phyloP scores from a whole-genome alignment of 352 stramenopile genomes.

The Globisporangium echinulatum region DNA sequence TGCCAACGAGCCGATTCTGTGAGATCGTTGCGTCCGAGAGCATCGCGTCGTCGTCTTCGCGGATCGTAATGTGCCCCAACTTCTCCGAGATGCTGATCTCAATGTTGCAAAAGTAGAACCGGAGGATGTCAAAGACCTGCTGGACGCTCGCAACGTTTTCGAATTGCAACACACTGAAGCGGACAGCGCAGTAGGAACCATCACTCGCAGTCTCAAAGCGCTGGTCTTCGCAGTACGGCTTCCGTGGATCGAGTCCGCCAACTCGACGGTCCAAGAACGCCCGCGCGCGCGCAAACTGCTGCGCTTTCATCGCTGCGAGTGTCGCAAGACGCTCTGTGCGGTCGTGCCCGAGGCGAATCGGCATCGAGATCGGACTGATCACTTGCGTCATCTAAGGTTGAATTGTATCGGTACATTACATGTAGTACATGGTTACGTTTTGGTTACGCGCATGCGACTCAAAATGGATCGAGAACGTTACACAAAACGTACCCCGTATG shows the following conservation, averaged over 20 bases:
- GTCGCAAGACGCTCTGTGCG: slow-evolving; percentile 2
- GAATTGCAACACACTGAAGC: slow-evolving; percentile 48
- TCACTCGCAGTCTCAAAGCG: slow-evolving; percentile 36
- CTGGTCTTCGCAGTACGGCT: slow-evolving; percentile 21
- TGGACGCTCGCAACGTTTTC: slow-evolving; percentile 26
- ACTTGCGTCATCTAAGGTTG: slow-evolving; percentile 9
- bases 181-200: slow-evolving; percentile 35
- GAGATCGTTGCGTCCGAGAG: slow-evolving; percentile 26
- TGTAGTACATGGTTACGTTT: not conserved
- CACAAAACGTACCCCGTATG: slow-evolving; percentile 13
- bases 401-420: not conserved
- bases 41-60: slow-evolving; percentile 50
- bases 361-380: slow-evolving; percentile 6
- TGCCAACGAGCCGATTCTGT: slow-evolving; percentile 43
- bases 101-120: slow-evolving; percentile 51
- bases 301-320: slow-evolving; percentile 17
- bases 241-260: slow-evolving; percentile 15
- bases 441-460: not conserved
- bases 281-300: slow-evolving; percentile 18
- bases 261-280: slow-evolving; percentile 20
- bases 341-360: slow-evolving; percentile 1
- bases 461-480: not conserved
- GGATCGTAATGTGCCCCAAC: slow-evolving; percentile 61
- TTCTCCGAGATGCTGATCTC: slow-evolving; percentile 70
- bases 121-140: slow-evolving; percentile 43